These are phyloP conservation scores for Lentinula novae-zelandiae DNA, from an alignment of 1,284 basidiomycete genomes.

Conservation along the genomic window DNA sequence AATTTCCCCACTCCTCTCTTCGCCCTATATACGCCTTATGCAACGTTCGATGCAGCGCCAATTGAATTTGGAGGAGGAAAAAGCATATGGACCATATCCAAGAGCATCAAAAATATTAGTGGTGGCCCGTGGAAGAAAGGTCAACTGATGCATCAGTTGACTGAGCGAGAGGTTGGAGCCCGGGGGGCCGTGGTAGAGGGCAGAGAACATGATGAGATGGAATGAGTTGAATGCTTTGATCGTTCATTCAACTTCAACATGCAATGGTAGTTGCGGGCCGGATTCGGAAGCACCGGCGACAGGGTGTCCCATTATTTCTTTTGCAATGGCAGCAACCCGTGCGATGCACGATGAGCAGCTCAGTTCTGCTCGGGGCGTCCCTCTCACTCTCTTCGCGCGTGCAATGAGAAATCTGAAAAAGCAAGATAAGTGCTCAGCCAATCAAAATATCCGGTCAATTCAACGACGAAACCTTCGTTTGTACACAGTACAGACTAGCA, in stretches of 20 bases:
- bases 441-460: too few species aligned
- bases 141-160: conserved; percentile 13
- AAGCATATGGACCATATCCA: not conserved
- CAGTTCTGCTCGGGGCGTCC: too few species aligned
- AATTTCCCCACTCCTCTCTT: not conserved
- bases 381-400: too few species aligned
- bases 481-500: too few species aligned
- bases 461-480: too few species aligned
- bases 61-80: not conserved
- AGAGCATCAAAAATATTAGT: not conserved
- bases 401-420: too few species aligned
- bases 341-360: too few species aligned
- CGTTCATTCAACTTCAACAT: not conserved
- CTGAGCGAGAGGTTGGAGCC: not conserved
- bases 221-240: not conserved
- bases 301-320: too few species aligned
- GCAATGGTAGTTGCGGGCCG: not conserved
- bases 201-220: not conserved
- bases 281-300: too few species aligned
- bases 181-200: not conserved
- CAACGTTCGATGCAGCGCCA: not conserved
- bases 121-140: not conserved
- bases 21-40: not conserved
- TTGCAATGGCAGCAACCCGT: too few species aligned
- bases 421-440: too few species aligned